A percentile compares a stretch with the other conserved stretches of the same genome.
Conservation (phyloP, 345 rosid genomes). For the Theobroma cacao region DNA sequence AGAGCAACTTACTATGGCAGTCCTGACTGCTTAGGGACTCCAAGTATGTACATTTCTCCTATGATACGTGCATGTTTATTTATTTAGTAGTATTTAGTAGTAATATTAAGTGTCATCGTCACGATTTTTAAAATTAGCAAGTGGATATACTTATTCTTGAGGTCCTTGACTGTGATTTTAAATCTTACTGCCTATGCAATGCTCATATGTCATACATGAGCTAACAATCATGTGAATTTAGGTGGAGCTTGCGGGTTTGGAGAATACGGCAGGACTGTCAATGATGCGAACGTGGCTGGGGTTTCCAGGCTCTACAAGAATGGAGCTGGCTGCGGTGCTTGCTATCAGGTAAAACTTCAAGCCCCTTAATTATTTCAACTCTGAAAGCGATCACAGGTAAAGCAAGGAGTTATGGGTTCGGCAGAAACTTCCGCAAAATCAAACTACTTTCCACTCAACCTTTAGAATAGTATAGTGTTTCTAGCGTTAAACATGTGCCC, state of each 20-base stretch:
- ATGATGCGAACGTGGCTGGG: slow-evolving; percentile 77
- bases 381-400: background rate
- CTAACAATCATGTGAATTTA: slow-evolving; percentile 15
- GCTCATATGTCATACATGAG: background rate
- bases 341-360: slow-evolving; percentile 66
- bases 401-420: too few species aligned
- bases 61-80: background rate
- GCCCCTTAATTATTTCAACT: background rate
- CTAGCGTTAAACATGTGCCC: background rate
- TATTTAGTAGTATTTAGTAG: background rate
- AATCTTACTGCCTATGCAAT: too few species aligned
- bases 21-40: slow-evolving; percentile 74
- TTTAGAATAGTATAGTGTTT: too few species aligned
- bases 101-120: too few species aligned
- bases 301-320: slow-evolving; percentile 67
- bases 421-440: background rate
- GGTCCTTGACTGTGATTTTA: too few species aligned
- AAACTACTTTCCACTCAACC: background rate
- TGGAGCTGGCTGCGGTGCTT: slow-evolving; percentile 88
- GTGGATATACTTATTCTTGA: too few species aligned
- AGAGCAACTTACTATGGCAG: slow-evolving; percentile 87
- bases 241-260: slow-evolving; percentile 91
- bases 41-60: slow-evolving; percentile 42
- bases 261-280: slow-evolving; percentile 66
- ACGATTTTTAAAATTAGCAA: background rate